A percentile compares a stretch with the other conserved stretches of the same genome.
Evolutionary conservation across 116 monocot species (phyloP).

Genomic region (Iris pallida): DNA sequence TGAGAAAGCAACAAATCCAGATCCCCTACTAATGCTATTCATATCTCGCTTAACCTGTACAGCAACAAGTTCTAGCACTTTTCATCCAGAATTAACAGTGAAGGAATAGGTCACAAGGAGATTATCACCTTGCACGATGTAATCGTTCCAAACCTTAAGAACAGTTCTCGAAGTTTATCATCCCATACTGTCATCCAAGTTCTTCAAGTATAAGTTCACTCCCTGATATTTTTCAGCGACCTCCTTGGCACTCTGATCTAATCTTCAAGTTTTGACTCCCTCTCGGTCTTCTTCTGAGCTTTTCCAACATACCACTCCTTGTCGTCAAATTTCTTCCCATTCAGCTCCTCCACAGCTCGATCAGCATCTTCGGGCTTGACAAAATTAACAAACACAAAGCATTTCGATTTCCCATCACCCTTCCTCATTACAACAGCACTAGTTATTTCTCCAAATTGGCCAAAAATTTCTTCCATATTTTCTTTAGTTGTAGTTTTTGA

Average conservation of each 20-base stretch:
- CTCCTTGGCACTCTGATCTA: conserved; percentile 18
- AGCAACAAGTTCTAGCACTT: neutral
- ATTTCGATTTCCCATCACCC: conserved; percentile 25
- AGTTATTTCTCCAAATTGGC: conserved; percentile 22
- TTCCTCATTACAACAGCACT: conserved; percentile 29
- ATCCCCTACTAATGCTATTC: conserved; percentile 23
- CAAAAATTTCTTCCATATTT: conserved; percentile 15
- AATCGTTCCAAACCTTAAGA: conserved; percentile 20
- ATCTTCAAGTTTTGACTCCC: conserved; percentile 22
- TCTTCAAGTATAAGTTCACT: conserved; percentile 30
- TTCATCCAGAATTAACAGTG: no score
- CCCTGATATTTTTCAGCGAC: conserved; percentile 20
- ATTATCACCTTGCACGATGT: conserved; percentile 27
- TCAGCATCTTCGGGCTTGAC: conserved; percentile 28
- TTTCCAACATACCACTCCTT: conserved; percentile 32
- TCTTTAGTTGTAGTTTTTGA: conserved; percentile 23
- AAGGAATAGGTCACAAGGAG: neutral
- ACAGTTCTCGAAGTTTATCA: conserved; percentile 20
- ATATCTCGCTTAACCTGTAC: conserved; percentile 26
- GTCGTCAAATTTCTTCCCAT: conserved; percentile 30
- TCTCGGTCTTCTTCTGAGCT: conserved; percentile 27
- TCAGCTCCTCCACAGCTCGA: conserved; percentile 22
- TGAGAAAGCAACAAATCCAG: conserved; percentile 32
- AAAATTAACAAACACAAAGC: conserved; percentile 34
- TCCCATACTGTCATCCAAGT: conserved; percentile 30